Conservation (phyloP, 371 early-diverging fungal genomes). For the Conidiobolus incongruus region DNA sequence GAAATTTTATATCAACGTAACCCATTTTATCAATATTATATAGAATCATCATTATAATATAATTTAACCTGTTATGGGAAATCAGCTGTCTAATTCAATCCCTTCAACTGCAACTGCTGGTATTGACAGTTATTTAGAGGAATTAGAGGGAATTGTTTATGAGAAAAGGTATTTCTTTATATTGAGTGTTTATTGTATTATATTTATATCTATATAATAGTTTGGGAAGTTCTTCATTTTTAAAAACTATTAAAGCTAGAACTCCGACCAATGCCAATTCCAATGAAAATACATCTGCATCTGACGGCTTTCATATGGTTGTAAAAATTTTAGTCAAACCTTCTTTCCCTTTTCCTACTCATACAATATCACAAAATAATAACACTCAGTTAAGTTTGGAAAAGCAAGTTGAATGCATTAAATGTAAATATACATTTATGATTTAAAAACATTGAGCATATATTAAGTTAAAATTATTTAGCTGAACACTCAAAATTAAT, state of each 20-base stretch:
- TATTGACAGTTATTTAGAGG: slow-evolving; percentile 40
- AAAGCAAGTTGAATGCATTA: background rate
- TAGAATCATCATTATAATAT: no score
- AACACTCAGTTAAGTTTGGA: slow-evolving; percentile 17
- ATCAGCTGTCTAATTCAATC: slow-evolving; percentile 36
- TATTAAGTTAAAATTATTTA: slow-evolving; percentile 8
- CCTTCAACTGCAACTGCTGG: slow-evolving; percentile 30
- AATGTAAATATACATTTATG: background rate
- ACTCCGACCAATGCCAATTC: background rate
- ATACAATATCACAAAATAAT: slow-evolving; percentile 25
- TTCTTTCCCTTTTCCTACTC: slow-evolving; percentile 31
- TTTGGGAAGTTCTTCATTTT: background rate
- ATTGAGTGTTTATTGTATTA: background rate
- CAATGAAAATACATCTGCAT: background rate
- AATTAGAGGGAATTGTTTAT: slow-evolving; percentile 45
- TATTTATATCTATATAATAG: background rate
- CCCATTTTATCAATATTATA: no score
- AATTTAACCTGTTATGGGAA: no score
- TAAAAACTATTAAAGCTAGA: background rate
- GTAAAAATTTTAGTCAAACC: slow-evolving; percentile 86
- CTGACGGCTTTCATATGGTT: slow-evolving; percentile 20
- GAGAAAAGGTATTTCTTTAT: slow-evolving; percentile 27
- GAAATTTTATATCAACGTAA: no score
- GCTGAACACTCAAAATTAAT: slow-evolving; percentile 38
- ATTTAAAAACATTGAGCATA: no score